Evolutionary conservation across 225 moss, liverwort and hornwort species (phyloP), one percentile per base, ranked within the genome.

Genomic region (Pleurozium schreberi): DNA sequence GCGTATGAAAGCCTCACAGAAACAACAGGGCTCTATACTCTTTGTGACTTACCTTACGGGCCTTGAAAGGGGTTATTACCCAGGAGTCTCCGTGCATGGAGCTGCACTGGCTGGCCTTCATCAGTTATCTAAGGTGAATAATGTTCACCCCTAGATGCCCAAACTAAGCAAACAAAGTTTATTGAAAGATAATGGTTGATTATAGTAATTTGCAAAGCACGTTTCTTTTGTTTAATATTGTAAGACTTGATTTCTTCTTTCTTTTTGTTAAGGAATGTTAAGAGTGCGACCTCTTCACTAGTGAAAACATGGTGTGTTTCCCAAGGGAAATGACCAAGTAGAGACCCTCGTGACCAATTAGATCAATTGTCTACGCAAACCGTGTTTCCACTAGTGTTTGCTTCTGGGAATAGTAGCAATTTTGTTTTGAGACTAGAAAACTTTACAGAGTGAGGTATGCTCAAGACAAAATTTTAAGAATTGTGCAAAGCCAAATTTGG

Each of bases 1-100:
- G 55, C 95, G 94, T 59, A 98, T 98, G 95, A 93, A 93, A 81
- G 88, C 69, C 66, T 86, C 93, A 43, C 87, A 89, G 74, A 90
- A 82, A 52, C 82, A 83, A 80, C 86, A 62, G 88, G 89, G 97
- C 7, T 96, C 97, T 18, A 84, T 97, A 60, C 64, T 97, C 40
- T 98, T 97, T 49, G 90, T 98, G 27, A 92, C 98, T 14, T 96
- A 97, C 85, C 92, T 98, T 71, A 71, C 97, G 12, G 98, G 98
- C 61, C 95, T 95, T 49, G 93, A 94, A n/a, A 94, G 98, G 82
- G 97, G 97, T 10, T 85, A 66, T 62, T 93, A 90, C 70, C 97
- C 98, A 45, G 97, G 98, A 42, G 92, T 94, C 69, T 93, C 93
- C 75, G 90, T 96, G 50, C 94, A 95, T 42, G 98, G 95, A 40